A percentile compares a stretch with the other conserved stretches of the same genome.
phyloP scores from a whole-genome alignment of 306 rosid genomes.

The Trifolium pratense region DNA sequence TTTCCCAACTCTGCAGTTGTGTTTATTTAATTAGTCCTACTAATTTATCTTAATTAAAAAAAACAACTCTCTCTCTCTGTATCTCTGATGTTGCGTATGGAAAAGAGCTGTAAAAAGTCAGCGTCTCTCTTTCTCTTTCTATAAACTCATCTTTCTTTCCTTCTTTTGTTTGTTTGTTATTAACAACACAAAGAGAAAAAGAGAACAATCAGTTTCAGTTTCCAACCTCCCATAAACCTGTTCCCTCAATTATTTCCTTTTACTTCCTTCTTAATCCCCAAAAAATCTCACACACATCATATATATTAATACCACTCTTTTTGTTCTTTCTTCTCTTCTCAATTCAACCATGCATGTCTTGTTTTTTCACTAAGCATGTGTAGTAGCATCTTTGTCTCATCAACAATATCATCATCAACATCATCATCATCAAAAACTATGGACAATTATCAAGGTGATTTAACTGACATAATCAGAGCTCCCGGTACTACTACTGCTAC shows the following conservation, averaged over 20 bases:
- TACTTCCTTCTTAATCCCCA: conserved; percentile 47
- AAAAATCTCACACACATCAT: conserved; percentile 40
- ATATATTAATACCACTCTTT: too few relatives aligned
- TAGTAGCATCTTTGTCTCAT: conserved; percentile 41
- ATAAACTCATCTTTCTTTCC: conserved; percentile 45
- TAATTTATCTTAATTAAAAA: conserved; percentile 21
- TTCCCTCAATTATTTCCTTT: conserved; percentile 47
- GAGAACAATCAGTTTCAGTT: conserved; percentile 42
- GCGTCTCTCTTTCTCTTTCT: conserved; percentile 62
- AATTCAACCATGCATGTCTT: background rate
- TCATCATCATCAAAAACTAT: conserved; percentile 44
- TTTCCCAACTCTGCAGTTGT: background rate
- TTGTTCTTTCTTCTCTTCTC: too few relatives aligned
- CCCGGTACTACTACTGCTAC: background rate
- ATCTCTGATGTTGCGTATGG: conserved; percentile 55
- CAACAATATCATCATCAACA: conserved; percentile 25
- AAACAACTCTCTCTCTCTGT: background rate
- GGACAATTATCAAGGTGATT: conserved; percentile 89
- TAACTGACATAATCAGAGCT: conserved; percentile 75
- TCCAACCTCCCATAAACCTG: conserved; percentile 48
- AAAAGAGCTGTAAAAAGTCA: conserved; percentile 84
- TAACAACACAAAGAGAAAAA: conserved; percentile 33
- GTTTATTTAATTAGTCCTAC: conserved; percentile 22
- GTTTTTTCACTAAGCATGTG: conserved; percentile 51
- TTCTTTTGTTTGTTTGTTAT: conserved; percentile 50